phyloP scores from a whole-genome alignment of 345 rosid species.

The Salix koriyanagi region DNA sequence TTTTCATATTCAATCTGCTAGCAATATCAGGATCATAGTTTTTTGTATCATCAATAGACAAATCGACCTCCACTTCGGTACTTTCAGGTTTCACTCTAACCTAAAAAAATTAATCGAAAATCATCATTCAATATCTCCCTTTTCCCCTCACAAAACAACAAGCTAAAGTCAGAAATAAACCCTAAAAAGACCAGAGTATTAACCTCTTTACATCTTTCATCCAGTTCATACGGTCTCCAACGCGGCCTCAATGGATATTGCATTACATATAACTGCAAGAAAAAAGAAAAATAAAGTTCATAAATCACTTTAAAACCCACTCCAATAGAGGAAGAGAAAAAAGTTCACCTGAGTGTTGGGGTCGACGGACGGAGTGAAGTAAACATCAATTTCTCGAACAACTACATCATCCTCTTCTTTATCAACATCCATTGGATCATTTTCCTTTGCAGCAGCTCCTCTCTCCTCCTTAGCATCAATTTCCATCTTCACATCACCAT shows the following conservation, averaged over 20 bases:
- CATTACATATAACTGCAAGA: conserved; percentile 64
- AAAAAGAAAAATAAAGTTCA: not conserved
- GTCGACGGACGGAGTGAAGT: conserved; percentile 53
- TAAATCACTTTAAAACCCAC: no score
- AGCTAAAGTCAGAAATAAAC: not conserved
- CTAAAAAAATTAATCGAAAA: conserved; percentile 30
- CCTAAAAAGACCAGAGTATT: conserved; percentile 3
- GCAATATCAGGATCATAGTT: conserved; percentile 48
- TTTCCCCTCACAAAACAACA: not conserved
- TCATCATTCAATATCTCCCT: not conserved
- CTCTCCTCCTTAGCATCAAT: conserved; percentile 30
- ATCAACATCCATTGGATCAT: conserved; percentile 30
- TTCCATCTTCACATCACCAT: conserved; percentile 53
- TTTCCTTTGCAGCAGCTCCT: conserved; percentile 11
- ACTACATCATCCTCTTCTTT: conserved; percentile 30
- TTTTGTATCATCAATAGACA: conserved; percentile 53
- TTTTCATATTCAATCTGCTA: conserved; percentile 31
- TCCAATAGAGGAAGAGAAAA: not conserved
- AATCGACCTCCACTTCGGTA: conserved; percentile 64
- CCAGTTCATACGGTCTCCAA: conserved; percentile 91
- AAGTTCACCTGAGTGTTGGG: conserved; percentile 44
- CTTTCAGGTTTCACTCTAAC: conserved; percentile 68
- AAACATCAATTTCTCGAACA: conserved; percentile 86
- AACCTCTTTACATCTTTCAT: conserved; percentile 77
- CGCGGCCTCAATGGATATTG: conserved; percentile 80